phyloP scores from a whole-genome alignment of 1,284 basidiomycete genomes.

The Fereydounia khargensis region DNA sequence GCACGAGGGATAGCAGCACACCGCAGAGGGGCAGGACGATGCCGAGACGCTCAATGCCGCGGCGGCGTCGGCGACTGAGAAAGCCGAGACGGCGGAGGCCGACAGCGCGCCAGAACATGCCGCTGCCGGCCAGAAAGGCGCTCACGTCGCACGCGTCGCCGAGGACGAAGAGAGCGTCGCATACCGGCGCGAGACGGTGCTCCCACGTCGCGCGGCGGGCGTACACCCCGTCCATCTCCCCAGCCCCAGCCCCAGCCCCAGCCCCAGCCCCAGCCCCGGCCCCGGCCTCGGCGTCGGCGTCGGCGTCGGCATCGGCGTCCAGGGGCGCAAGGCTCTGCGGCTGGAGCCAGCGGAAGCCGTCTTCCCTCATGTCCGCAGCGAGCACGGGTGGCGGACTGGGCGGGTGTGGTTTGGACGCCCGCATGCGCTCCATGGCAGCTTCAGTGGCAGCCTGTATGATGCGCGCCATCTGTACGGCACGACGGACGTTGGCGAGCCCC shows the following conservation, averaged over 20 bases:
- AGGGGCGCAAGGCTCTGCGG: slow-evolving; percentile 11
- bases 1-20: slow-evolving; percentile 13
- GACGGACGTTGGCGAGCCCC: slow-evolving; percentile 26
- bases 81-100: slow-evolving; percentile 22
- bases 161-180: slow-evolving; percentile 5
- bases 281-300: not conserved
- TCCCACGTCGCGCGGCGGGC: not conserved
- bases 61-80: slow-evolving; percentile 23
- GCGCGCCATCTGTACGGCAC: slow-evolving; percentile 21
- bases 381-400: too few species aligned
- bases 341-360: slow-evolving; percentile 9
- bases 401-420: slow-evolving; percentile 9
- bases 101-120: slow-evolving; percentile 41
- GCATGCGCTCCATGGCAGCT: slow-evolving; percentile 13
- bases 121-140: slow-evolving; percentile 30
- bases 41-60: slow-evolving; percentile 38
- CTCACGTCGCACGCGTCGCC: slow-evolving; percentile 42
- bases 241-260: not conserved
- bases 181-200: not conserved
- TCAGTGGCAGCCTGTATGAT: slow-evolving; percentile 22
- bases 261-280: not conserved
- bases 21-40: slow-evolving; percentile 34
- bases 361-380: not conserved
- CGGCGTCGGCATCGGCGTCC: slow-evolving; percentile 1
- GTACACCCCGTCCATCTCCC: not conserved